Evolutionary conservation across 2,329 filamentous ascomycete species (phyloP).

Genomic region (Pseudogymnoascus sp.): DNA sequence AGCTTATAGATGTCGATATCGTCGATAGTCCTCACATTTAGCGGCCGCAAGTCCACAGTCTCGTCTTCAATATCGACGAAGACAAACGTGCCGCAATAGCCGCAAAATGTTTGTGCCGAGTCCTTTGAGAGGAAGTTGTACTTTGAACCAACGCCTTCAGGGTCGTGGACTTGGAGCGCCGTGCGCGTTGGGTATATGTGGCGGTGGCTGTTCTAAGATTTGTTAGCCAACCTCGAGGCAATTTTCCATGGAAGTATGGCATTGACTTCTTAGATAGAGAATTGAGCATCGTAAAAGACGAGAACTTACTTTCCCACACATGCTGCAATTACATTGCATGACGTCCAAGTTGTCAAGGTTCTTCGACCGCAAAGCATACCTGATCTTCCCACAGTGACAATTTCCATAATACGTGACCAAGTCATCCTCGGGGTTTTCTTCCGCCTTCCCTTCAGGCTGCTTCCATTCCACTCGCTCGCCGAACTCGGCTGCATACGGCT

Average conservation of each 20-base stretch:
- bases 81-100: conserved; percentile 15
- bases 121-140: conserved; percentile 16
- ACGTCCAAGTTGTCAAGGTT: conserved; percentile 15
- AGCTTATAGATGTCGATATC: conserved; percentile 10
- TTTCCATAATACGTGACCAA: conserved; percentile 18
- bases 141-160: conserved; percentile 10
- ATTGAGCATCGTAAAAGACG: neutral
- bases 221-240: neutral
- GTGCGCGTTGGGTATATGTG: conserved; percentile 16
- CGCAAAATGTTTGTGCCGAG: conserved; percentile 18
- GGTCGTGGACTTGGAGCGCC: conserved; percentile 10
- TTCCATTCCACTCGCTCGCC: neutral
- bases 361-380: conserved; percentile 16
- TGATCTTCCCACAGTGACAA: conserved; percentile 22
- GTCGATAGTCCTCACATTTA: conserved; percentile 16
- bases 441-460: neutral
- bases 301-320: conserved; percentile 18
- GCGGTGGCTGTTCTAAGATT: conserved; percentile 16
- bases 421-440: neutral
- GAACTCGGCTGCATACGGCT: neutral
- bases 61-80: conserved; percentile 16
- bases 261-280: neutral
- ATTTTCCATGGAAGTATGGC: neutral
- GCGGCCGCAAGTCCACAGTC: conserved; percentile 13
- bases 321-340: conserved; percentile 21